Base-by-base conservation (phyloP, 208 protist species). In the Crithidia bombi region DNA sequence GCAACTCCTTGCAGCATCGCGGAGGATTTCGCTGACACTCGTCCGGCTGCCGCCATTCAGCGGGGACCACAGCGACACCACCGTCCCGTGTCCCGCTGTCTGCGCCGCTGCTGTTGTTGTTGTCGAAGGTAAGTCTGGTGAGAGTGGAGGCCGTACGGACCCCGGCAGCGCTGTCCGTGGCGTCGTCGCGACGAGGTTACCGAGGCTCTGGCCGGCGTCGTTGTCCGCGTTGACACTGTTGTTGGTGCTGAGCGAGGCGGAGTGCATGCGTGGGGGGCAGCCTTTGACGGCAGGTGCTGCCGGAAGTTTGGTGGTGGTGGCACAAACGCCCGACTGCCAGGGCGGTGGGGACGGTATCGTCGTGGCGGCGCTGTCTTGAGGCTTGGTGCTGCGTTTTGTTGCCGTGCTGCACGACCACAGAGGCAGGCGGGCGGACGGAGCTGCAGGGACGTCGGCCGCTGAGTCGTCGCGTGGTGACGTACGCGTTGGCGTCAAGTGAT, bases 261-360 rank as follows among this genome's bases (percentile, higher is more conserved):
- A 59, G 15, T 2, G 7, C 33, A 26, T 39, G 9, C 19, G 54
- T 33, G 19, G 49, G n/a, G n/a, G n/a, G n/a, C n/a, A n/a, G n/a
- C n/a, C n/a, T n/a, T n/a, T n/a, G n/a, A n/a, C 25, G 5, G 49
- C 19, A 5, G 28, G 11, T 36, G 9, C 17, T 56, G 50, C 17
- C 36, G 26, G n/a, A n/a, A n/a, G n/a, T n/a, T 36, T 56, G 50
- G 14, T 56, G 50, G 33, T 56, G 50, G 14, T 56, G 50, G 5
- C 30, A n/a, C 14, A 19, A 49, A 25, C 25, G 17, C 51, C 4
- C 15, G 3, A 12, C 30, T 25, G 52, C 50, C 28, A 55, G 3
- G 28, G 50, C 15, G 50, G 28, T n/a, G 50, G 54, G 4, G 54
- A 43, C 17, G 54, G 54, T 3, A 59, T 43, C 3, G 49, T 25